These are phyloP conservation scores for Pterulicium gracile DNA, from an alignment of 1,284 basidiomycete species.

Conservation along the genomic window DNA sequence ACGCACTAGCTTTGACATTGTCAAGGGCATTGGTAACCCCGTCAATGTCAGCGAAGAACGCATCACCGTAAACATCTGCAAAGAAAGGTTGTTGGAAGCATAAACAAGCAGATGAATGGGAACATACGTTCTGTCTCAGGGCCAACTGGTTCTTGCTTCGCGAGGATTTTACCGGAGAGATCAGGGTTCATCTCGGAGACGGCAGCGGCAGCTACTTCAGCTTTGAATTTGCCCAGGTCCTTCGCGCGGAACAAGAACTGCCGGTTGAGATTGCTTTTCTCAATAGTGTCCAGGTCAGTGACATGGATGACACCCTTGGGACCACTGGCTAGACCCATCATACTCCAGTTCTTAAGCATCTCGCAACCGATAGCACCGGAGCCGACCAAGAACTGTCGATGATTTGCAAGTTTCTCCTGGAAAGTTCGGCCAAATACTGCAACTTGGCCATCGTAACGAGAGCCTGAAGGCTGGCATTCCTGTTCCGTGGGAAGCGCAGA, in stretches of 20 bases:
- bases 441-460: slow-evolving; percentile 92
- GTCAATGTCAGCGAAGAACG: slow-evolving; percentile 83
- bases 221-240: slow-evolving; percentile 97
- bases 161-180: slow-evolving; percentile 78
- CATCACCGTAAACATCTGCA: slow-evolving; percentile 80
- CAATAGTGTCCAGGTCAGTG: slow-evolving; percentile 97
- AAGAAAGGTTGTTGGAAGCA: slow-evolving; percentile 7
- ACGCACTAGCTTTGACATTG: slow-evolving; percentile 89
- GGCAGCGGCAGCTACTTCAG: slow-evolving; percentile 88
- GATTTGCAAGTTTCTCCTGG: slow-evolving; percentile 88
- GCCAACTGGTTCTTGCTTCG: slow-evolving; percentile 93
- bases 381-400: slow-evolving; percentile 94
- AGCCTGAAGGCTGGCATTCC: slow-evolving; percentile 77
- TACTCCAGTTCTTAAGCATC: slow-evolving; percentile 99
- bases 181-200: slow-evolving; percentile 97
- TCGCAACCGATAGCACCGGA: slow-evolving; percentile 99
- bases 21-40: slow-evolving; percentile 99
- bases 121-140: slow-evolving; percentile 82
- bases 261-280: slow-evolving; percentile 97
- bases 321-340: slow-evolving; percentile 93
- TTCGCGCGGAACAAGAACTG: slow-evolving; percentile 98
- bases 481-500: slow-evolving; percentile 65
- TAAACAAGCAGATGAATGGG: slow-evolving; percentile 1
- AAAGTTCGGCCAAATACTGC: slow-evolving; percentile 92
- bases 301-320: slow-evolving; percentile 82